Conservation (phyloP, 345 rosid genomes). For the Angophora floribunda region DNA sequence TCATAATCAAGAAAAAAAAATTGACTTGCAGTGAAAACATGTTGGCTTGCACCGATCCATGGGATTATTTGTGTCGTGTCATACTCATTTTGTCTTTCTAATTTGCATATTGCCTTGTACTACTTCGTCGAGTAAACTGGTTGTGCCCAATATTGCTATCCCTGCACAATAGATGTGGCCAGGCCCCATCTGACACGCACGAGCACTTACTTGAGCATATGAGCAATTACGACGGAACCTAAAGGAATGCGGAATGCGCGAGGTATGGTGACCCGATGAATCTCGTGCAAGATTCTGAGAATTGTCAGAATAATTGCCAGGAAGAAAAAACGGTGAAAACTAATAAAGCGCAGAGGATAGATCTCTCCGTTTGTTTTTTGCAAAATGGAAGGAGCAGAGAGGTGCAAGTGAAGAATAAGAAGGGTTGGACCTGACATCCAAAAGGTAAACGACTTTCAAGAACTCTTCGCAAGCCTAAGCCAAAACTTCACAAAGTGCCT, state of each 20-base stretch:
- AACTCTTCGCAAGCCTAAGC: neutral
- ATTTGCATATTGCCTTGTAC: neutral
- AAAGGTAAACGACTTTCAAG: neutral
- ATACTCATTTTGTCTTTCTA: neutral
- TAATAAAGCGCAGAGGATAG: neutral
- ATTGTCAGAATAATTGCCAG: neutral
- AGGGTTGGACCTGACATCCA: neutral
- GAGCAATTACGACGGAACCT: neutral
- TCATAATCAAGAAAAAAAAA: neutral
- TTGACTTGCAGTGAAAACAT: neutral
- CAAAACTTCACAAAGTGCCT: neutral
- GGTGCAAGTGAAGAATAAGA: neutral
- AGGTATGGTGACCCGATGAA: neutral
- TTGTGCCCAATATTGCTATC: neutral
- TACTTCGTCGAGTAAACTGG: no score
- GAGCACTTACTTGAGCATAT: accelerated
- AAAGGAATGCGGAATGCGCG: neutral
- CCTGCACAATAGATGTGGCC: neutral
- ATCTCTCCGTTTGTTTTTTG: neutral
- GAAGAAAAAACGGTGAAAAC: neutral
- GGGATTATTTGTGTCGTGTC: neutral
- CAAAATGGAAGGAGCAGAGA: neutral
- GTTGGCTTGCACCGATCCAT: neutral
- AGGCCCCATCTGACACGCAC: neutral
- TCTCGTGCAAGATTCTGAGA: neutral